Percentiles rank a stretch among this genome's conserved stretches.
Conservation (phyloP, 768 basidiomycete species). For the Lentinula sp. region DNA sequence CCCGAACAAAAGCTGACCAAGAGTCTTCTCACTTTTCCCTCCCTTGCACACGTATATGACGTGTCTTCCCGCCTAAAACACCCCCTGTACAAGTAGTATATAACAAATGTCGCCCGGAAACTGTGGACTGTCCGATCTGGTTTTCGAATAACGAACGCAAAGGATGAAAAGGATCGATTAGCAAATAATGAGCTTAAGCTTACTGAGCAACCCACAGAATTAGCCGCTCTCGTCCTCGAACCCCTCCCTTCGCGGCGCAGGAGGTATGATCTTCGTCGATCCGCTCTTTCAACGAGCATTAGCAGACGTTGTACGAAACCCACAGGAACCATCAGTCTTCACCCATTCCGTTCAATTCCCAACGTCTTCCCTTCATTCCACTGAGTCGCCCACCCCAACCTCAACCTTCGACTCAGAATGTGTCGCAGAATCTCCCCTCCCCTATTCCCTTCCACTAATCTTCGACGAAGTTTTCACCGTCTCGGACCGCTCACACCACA, state of each 20-base stretch:
- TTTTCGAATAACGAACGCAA: not conserved
- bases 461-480: constrained; percentile 95
- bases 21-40: constrained; percentile 17
- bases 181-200: not conserved
- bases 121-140: not conserved
- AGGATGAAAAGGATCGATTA: not conserved
- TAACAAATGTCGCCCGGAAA: constrained; percentile 44
- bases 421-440: not conserved
- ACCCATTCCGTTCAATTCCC: constrained; percentile 44
- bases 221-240: constrained; percentile 83
- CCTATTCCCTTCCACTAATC: constrained; percentile 63
- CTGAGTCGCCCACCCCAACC: not conserved
- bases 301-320: constrained; percentile 69
- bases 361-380: not conserved
- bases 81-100: constrained; percentile 60
- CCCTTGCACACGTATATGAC: constrained; percentile 63
- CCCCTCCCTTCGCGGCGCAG: constrained; percentile 90
- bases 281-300: constrained; percentile 91
- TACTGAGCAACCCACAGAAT: constrained; percentile 16
- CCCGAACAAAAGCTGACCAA: not conserved
- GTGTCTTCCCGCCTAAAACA: constrained; percentile 53
- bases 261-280: constrained; percentile 96
- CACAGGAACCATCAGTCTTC: constrained; percentile 21
- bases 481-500: constrained; percentile 64
- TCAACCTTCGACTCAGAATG: not conserved